Evolutionary conservation across 2,329 filamentous ascomycete genomes (phyloP).

Genomic region (Fusarium buxicola): DNA sequence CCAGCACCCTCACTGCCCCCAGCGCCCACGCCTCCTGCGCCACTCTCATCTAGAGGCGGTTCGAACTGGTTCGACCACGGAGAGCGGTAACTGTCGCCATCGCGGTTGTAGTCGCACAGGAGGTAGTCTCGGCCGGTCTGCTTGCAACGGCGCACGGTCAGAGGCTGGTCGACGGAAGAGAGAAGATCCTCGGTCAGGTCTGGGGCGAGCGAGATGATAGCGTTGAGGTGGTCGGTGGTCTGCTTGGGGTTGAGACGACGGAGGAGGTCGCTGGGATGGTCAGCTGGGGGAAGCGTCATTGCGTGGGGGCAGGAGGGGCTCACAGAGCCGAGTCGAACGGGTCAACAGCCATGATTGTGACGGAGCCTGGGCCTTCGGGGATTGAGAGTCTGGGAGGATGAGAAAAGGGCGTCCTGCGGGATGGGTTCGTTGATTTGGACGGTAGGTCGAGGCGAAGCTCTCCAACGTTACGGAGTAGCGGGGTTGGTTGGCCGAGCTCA

Average conservation of each 20-base stretch:
- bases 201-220: slow-evolving; percentile 88
- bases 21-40: slow-evolving; percentile 63
- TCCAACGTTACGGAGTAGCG: slow-evolving; percentile 41
- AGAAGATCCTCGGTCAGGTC: slow-evolving; percentile 97
- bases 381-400: neutral
- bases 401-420: neutral
- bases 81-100: slow-evolving; percentile 96
- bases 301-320: slow-evolving; percentile 46
- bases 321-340: slow-evolving; percentile 83
- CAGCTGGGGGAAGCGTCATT: slow-evolving; percentile 21
- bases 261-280: slow-evolving; percentile 83
- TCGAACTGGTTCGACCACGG: slow-evolving; percentile 99
- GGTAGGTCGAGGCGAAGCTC: slow-evolving; percentile 33
- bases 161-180: slow-evolving; percentile 95
- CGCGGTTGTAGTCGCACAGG: slow-evolving; percentile 99
- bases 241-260: slow-evolving; percentile 96
- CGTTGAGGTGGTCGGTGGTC: slow-evolving; percentile 87
- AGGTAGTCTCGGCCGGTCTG: slow-evolving; percentile 95
- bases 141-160: slow-evolving; percentile 85
- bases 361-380: neutral
- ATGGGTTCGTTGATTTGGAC: slow-evolving; percentile 13
- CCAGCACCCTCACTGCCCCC: slow-evolving; percentile 70
- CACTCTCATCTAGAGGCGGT: slow-evolving; percentile 79
- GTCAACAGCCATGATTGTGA: slow-evolving; percentile 63
- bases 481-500: slow-evolving; percentile 39